phyloP scores from a whole-genome alignment of 768 basidiomycete genomes.

The Paxillus involutus region DNA sequence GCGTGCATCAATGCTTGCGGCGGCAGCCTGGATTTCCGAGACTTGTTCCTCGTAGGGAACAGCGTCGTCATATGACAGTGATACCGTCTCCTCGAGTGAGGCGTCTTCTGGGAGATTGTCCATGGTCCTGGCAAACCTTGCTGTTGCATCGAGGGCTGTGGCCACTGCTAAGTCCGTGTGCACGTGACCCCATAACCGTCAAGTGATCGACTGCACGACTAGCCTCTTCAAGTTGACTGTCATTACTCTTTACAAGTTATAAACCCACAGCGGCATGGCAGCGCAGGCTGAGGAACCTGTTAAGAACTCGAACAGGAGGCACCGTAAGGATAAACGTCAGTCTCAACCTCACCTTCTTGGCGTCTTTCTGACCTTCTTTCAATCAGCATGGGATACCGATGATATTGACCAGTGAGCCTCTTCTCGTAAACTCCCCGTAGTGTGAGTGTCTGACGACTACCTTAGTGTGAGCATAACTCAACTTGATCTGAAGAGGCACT shows the following conservation, averaged over 20 bases:
- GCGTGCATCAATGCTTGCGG: conserved; percentile 27
- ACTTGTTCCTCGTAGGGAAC: conserved; percentile 59
- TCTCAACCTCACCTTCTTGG: not conserved
- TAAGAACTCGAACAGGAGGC: conserved; percentile 82
- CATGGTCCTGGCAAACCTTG: conserved; percentile 34
- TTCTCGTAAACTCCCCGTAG: conserved; percentile 1
- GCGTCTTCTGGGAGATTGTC: conserved; percentile 43
- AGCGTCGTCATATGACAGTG: conserved; percentile 56
- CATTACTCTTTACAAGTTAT: not conserved
- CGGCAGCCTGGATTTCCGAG: conserved; percentile 29
- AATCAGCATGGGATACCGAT: conserved; percentile 95
- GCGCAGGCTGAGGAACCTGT: conserved; percentile 33
- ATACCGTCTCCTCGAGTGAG: conserved; percentile 29
- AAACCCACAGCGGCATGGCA: conserved; percentile 17
- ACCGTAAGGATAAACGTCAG: conserved; percentile 95
- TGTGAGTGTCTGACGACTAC: conserved; percentile 1
- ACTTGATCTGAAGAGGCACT: conserved; percentile 1
- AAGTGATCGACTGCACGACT: too few relatives aligned
- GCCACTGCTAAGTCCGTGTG: not conserved
- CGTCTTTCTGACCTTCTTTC: conserved; percentile 16
- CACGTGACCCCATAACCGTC: conserved; percentile 17
- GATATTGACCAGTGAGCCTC: conserved; percentile 95
- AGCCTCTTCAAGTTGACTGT: too few relatives aligned
- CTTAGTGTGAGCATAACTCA: conserved; percentile 42
- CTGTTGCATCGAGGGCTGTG: not conserved